Evolutionary conservation across 1,284 basidiomycete species (phyloP), one percentile per base, ranked within the genome.

Genomic region (Bjerkandera adusta): DNA sequence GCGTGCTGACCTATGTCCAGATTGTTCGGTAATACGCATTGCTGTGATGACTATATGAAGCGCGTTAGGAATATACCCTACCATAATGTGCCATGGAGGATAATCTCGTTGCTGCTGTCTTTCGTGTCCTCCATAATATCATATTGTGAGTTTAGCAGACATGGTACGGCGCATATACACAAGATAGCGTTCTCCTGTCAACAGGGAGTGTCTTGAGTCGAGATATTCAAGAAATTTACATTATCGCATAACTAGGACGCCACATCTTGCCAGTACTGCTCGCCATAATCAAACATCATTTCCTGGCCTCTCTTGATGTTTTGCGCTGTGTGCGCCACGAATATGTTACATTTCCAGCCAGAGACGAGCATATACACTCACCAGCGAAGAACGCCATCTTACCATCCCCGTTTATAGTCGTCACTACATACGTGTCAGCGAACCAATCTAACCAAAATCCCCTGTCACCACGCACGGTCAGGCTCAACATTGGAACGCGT

Each of bases 371-470:
- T 16, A 20, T 18, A 30, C 4, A 59, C 71, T 60, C 48, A 83
- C 81, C 33, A 3, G 83, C 73, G 48, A 66, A 77, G 15, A 85
- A 70, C 2, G 71, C 75, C 43, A 86, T 80, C 16, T 78, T 70
- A 40, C 77, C 72, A 40, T 83, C 77, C 1, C 78, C 79, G 51
- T 81, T 79, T 2, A 85, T 78, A 8, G 75, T 54, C 18, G 54
- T 60, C n/a, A 76, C 83, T 86, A 40, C 30, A 25, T 25, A 26
- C 16, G 30, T 16, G 39, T 27, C 15, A 20, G 16, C 12, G 34
- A 40, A 29, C n/a, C n/a, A 41, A 33, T 29, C 36, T 11, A 30
- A 15, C 60, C n/a, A 30, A 30, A 30, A 8, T 30, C 8, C n/a
- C n/a, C n/a, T 15, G n/a, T 12, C 7, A 24, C 20, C 15, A 30